Conservation (phyloP, 495 filamentous ascomycete species). For the Annulohypoxylon nitens region DNA sequence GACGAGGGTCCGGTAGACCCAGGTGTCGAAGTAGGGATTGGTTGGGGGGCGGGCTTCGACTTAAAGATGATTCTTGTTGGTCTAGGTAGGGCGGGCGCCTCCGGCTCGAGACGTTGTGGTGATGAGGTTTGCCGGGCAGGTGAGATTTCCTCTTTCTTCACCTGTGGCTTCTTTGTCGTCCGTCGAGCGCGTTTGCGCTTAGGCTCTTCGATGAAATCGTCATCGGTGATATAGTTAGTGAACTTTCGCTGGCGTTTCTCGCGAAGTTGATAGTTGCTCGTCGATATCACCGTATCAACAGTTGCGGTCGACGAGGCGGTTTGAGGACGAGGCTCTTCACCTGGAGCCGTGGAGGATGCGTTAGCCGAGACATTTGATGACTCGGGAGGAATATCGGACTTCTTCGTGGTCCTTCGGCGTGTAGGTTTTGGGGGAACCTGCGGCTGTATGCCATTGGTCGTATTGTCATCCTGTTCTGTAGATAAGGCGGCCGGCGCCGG, state of each 20-base stretch:
- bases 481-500: not conserved
- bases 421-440: conserved; percentile 21
- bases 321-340: conserved; percentile 45
- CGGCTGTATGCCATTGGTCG: conserved; percentile 20
- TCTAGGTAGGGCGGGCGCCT: conserved; percentile 23
- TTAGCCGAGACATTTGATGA: conserved; percentile 35
- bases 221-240: conserved; percentile 44
- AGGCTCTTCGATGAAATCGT: conserved; percentile 37
- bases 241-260: conserved; percentile 51
- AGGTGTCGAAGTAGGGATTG: conserved; percentile 28
- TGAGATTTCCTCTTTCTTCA: conserved; percentile 19
- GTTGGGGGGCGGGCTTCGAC: conserved; percentile 2
- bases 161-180: conserved; percentile 41
- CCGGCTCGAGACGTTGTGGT: conserved; percentile 24
- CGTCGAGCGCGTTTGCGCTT: conserved; percentile 49
- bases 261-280: conserved; percentile 48
- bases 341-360: conserved; percentile 18
- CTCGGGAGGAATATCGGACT: conserved; percentile 29
- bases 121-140: conserved; percentile 19
- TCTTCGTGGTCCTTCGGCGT: conserved; percentile 35
- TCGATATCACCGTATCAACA: conserved; percentile 46
- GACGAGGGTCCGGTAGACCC: conserved; percentile 43
- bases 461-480: conserved; percentile 12
- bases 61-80: conserved; percentile 45
- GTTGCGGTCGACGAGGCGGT: conserved; percentile 51